Percentiles rank a stretch among this genome's conserved stretches.
phyloP scores from a whole-genome alignment of 495 filamentous ascomycete genomes.

The Xylaria curta region DNA sequence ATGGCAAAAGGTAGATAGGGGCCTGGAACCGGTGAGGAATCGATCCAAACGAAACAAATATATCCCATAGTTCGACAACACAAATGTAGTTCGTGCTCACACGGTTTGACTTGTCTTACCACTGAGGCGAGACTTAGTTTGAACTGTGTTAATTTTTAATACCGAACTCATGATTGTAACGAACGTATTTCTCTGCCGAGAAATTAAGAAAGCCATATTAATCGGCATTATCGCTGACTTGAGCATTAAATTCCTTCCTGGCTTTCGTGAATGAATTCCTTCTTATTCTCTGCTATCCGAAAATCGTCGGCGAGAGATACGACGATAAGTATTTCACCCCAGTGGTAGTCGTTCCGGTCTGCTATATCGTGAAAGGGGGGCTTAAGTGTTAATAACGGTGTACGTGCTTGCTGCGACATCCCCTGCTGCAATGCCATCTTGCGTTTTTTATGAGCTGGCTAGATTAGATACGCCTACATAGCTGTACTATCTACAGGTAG shows the following conservation, averaged over 20 bases:
- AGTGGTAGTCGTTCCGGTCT: not conserved
- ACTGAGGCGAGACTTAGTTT: too few species aligned
- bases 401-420: not conserved
- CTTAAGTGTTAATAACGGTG: not conserved
- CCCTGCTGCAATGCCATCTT: not conserved
- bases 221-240: too few species aligned
- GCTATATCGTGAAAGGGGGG: not conserved
- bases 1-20: not conserved
- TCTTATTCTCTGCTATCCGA: not conserved
- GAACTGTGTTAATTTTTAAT: not conserved
- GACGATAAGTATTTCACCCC: not conserved
- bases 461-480: not conserved
- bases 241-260: not conserved
- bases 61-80: not conserved
- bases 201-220: not conserved
- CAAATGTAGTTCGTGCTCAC: not conserved
- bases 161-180: not conserved
- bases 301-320: too few species aligned
- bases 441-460: not conserved
- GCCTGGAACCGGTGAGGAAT: not conserved
- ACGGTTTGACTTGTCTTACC: not conserved
- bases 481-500: not conserved
- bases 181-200: not conserved
- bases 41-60: not conserved
- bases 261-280: not conserved